phyloP scores from a whole-genome alignment of 2,329 filamentous ascomycete genomes.

The Diaporthe eres region DNA sequence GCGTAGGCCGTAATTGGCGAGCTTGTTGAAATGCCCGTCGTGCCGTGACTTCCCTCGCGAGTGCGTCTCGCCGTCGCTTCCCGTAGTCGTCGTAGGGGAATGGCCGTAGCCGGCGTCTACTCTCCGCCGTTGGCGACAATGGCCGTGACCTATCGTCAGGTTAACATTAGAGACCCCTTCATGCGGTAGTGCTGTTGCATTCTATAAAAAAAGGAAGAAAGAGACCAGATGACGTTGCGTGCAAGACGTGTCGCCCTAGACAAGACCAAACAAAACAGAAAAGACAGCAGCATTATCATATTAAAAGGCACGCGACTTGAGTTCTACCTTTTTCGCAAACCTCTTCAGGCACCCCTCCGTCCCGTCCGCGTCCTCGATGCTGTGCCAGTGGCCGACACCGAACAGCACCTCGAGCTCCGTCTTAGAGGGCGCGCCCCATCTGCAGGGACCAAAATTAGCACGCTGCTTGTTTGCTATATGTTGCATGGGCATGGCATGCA shows the following conservation, averaged over 20 bases:
- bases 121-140: conserved; percentile 14
- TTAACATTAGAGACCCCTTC: conserved; percentile 29
- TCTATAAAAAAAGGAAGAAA: conserved; percentile 1
- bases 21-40: neutral
- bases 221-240: neutral
- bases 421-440: conserved; percentile 42
- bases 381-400: conserved; percentile 42
- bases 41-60: neutral
- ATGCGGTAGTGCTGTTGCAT: neutral
- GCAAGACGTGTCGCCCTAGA: too few relatives aligned
- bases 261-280: neutral
- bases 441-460: conserved; percentile 33
- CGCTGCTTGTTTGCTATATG: neutral
- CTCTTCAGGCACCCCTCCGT: conserved; percentile 40
- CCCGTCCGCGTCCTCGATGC: conserved; percentile 41
- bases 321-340: conserved; percentile 42
- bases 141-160: conserved; percentile 37
- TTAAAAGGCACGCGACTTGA: conserved; percentile 37
- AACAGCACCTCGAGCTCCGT: conserved; percentile 42
- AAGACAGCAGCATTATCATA: neutral
- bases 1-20: neutral
- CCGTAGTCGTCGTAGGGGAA: neutral
- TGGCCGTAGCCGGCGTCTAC: neutral
- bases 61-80: neutral
- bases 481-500: conserved; percentile 21